A percentile compares a stretch with the other conserved stretches of the same genome.
These are phyloP conservation scores for Apiospora aurea DNA, from an alignment of 2,329 filamentous ascomycete species.

Conservation along the genomic window DNA sequence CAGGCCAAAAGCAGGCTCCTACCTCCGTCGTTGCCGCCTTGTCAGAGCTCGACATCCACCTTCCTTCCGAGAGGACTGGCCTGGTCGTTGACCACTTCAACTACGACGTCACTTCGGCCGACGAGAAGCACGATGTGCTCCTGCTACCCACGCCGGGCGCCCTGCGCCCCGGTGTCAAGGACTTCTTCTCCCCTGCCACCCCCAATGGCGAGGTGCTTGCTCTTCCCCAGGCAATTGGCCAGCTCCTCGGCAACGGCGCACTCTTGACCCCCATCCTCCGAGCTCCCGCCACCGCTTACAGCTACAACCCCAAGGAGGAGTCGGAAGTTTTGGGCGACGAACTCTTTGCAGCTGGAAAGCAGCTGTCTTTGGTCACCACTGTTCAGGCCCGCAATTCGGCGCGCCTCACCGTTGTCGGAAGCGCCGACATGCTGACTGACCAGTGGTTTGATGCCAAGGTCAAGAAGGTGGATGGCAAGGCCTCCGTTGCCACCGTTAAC, in stretches of 20 bases:
- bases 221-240: conserved; percentile 82
- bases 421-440: conserved; percentile 86
- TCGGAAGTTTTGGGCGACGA: conserved; percentile 72
- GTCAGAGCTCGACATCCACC: conserved; percentile 84
- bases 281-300: conserved; percentile 86
- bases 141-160: conserved; percentile 74
- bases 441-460: conserved; percentile 88
- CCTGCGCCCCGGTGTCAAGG: conserved; percentile 72
- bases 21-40: conserved; percentile 80
- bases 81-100: conserved; percentile 96
- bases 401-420: conserved; percentile 84
- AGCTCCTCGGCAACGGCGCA: conserved; percentile 79
- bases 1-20: conserved; percentile 73
- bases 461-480: conserved; percentile 59
- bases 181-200: conserved; percentile 75
- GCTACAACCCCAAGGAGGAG: conserved; percentile 92
- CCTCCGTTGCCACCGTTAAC: conserved; percentile 74
- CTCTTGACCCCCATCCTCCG: conserved; percentile 83
- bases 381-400: conserved; percentile 95
- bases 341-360: conserved; percentile 81
- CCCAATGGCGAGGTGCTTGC: conserved; percentile 67
- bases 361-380: conserved; percentile 84
- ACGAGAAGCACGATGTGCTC: conserved; percentile 88
- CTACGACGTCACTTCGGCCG: conserved; percentile 78
- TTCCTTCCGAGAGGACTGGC: conserved; percentile 85